phyloP scores from a whole-genome alignment of 2,329 filamentous ascomycete species.

The Scedosporium minutisporum region DNA sequence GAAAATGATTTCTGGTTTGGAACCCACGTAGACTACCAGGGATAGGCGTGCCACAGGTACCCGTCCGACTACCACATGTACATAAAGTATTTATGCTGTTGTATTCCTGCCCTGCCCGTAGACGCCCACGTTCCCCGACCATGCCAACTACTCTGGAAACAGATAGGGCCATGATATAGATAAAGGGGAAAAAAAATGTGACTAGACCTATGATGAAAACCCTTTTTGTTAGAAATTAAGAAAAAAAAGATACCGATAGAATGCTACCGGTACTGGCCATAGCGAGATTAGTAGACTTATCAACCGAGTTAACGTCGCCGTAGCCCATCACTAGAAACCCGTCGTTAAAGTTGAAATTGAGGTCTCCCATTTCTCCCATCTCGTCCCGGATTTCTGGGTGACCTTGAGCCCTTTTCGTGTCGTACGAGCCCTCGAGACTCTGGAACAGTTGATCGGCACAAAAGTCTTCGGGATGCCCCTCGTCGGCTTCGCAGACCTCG shows the following conservation, averaged over 20 bases:
- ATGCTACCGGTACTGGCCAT: neutral
- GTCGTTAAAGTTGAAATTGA: conserved; percentile 4
- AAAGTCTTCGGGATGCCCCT: conserved; percentile 21
- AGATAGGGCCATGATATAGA: too few relatives aligned
- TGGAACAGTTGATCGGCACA: neutral
- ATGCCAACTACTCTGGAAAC: too few relatives aligned
- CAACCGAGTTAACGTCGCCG: neutral
- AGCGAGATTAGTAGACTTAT: neutral
- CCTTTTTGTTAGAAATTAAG: neutral
- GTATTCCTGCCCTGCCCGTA: too few relatives aligned
- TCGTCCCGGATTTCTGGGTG: conserved; percentile 34
- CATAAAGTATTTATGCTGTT: too few relatives aligned
- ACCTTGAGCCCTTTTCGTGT: neutral
- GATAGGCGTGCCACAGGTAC: too few relatives aligned
- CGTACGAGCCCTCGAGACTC: neutral
- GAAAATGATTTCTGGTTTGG: too few relatives aligned
- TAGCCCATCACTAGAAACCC: conserved; percentile 2
- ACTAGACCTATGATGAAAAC: neutral
- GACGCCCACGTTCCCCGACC: too few relatives aligned
- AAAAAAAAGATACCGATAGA: neutral
- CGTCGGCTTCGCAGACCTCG: conserved; percentile 58
- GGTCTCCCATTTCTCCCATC: conserved; percentile 13
- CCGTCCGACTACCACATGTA: too few relatives aligned
- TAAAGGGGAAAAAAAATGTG: neutral
- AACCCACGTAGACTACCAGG: too few relatives aligned